Percentiles rank a stretch among this genome's conserved stretches.
Conservation (phyloP, 1,284 basidiomycete genomes). For the Phellopilus nigrolimitatus region DNA sequence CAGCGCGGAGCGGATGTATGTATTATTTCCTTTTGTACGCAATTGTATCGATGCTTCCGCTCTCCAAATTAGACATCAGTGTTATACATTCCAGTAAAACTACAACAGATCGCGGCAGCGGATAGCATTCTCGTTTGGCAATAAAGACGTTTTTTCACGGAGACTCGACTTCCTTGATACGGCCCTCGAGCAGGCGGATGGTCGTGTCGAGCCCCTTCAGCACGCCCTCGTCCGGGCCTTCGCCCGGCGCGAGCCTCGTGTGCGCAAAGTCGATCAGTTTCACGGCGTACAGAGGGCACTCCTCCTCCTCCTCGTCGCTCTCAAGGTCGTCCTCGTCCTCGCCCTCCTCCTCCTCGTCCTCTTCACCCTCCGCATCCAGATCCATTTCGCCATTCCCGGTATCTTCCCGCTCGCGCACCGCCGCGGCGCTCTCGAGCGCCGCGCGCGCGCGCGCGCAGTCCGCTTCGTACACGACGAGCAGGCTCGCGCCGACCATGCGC, state of each 20-base stretch:
- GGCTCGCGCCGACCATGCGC: conserved; percentile 77
- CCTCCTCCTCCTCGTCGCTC: conserved; percentile 33
- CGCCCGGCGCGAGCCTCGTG: conserved; percentile 61
- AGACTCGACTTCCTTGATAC: conserved; percentile 38
- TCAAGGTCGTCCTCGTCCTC: conserved; percentile 33
- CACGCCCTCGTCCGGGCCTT: conserved; percentile 79
- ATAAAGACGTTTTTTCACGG: no score
- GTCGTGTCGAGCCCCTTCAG: conserved; percentile 68
- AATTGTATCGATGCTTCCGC: no score
- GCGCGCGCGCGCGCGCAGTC: conserved; percentile 41
- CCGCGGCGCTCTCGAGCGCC: no score
- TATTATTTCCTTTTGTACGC: no score
- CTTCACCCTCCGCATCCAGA: conserved; percentile 27
- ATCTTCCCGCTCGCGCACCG: no score
- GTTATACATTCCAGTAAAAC: no score
- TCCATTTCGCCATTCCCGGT: no score
- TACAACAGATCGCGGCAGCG: no score
- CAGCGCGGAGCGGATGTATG: no score
- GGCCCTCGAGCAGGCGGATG: conserved; percentile 51
- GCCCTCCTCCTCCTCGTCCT: conserved; percentile 27
- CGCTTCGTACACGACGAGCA: conserved; percentile 85
- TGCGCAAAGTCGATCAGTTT: conserved; percentile 95
- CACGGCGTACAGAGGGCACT: conserved; percentile 59
- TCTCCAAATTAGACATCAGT: no score
- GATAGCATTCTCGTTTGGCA: no score